phyloP scores from a whole-genome alignment of 148 eudicot species.

The Rhododendron ferrugineum region DNA sequence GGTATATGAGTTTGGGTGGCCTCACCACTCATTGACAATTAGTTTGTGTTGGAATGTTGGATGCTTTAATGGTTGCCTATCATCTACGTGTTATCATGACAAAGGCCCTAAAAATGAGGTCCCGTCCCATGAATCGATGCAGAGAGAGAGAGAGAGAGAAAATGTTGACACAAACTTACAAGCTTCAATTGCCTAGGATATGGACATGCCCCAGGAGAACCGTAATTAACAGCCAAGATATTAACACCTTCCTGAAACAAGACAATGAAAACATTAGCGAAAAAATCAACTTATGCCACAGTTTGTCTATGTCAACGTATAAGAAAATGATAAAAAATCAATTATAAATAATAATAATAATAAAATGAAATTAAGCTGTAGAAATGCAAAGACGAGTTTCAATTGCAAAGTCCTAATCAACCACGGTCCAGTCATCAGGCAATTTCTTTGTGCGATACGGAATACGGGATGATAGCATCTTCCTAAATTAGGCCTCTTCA shows the following conservation, averaged over 20 bases:
- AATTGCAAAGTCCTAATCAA: background rate
- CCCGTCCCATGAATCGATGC: background rate
- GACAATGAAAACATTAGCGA: background rate
- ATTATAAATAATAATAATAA: background rate
- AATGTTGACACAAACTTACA: conserved; percentile 36
- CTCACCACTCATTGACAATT: background rate
- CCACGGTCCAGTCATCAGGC: background rate
- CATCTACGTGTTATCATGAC: background rate
- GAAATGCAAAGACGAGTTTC: background rate
- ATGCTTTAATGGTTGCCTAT: background rate
- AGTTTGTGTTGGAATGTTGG: background rate
- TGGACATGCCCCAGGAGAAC: conserved; percentile 85
- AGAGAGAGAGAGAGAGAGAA: background rate
- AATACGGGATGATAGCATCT: background rate
- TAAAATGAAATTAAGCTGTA: background rate
- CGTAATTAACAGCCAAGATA: conserved; percentile 83
- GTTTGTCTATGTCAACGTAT: background rate
- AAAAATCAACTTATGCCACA: background rate
- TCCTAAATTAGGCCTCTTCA: background rate
- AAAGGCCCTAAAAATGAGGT: background rate
- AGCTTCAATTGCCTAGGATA: conserved; percentile 73
- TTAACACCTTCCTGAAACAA: conserved; percentile 71
- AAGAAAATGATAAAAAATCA: background rate
- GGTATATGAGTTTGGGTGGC: background rate
- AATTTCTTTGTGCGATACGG: background rate